phyloP scores from a whole-genome alignment of 345 rosid genomes.

The Mercurialis annua region DNA sequence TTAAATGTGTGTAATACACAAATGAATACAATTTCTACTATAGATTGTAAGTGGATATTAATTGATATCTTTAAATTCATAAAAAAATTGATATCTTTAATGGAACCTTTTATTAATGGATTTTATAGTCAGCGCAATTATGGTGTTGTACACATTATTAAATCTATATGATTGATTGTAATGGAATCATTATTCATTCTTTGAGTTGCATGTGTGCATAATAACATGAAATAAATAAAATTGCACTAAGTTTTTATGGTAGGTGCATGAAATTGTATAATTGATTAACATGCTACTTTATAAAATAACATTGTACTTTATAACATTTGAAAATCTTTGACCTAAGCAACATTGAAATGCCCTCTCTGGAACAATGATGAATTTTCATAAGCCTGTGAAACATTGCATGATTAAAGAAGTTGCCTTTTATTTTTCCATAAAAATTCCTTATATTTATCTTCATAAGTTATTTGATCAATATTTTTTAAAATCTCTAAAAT shows the following conservation, averaged over 20 bases:
- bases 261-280: neutral
- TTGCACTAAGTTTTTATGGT: neutral
- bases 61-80: too few species aligned
- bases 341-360: neutral
- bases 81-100: neutral
- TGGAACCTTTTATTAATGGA: too few species aligned
- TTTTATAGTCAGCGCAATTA: neutral
- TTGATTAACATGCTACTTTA: neutral
- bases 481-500: too few species aligned
- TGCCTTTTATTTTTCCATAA: neutral
- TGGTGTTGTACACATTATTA: neutral
- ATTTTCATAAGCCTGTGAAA: constrained; percentile 8
- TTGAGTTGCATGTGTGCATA: constrained; percentile 5
- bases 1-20: too few species aligned
- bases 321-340: constrained; percentile 11
- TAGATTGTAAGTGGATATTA: too few species aligned
- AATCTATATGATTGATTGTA: neutral
- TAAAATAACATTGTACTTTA: too few species aligned
- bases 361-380: constrained; percentile 14
- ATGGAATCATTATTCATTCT: constrained; percentile 1
- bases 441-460: neutral
- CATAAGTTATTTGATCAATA: neutral
- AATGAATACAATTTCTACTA: too few species aligned
- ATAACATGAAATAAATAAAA: neutral
- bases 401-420: constrained; percentile 19